phyloP scores from a whole-genome alignment of 2,329 filamentous ascomycete species.

The Ramularia endophylla region DNA sequence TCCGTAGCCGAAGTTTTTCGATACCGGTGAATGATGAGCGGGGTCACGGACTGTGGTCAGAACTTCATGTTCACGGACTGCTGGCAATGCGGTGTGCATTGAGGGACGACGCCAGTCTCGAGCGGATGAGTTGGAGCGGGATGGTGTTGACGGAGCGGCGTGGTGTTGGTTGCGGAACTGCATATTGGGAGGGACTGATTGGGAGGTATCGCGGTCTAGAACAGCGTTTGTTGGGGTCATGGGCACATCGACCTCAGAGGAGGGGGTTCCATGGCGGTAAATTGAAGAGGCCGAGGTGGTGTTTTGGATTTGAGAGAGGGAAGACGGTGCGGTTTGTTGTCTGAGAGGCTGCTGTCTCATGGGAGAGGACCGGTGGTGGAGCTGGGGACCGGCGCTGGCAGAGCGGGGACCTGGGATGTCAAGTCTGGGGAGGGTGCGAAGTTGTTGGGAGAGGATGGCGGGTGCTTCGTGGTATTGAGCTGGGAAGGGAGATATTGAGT shows the following conservation, averaged over 20 bases:
- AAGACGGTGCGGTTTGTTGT: constrained; percentile 27
- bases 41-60: constrained; percentile 26
- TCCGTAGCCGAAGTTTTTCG: constrained; percentile 30
- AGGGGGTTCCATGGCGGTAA: constrained; percentile 77
- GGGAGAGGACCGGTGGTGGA: constrained; percentile 15
- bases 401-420: constrained; percentile 44
- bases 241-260: constrained; percentile 86
- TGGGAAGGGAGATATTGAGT: constrained; percentile 23
- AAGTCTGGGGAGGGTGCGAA: constrained; percentile 51
- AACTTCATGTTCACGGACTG: constrained; percentile 37
- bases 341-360: constrained; percentile 26
- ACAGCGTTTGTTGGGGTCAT: constrained; percentile 32
- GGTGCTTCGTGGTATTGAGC: constrained; percentile 16
- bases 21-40: constrained; percentile 27
- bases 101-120: constrained; percentile 55
- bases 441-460: constrained; percentile 42
- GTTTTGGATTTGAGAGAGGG: constrained; percentile 33
- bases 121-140: constrained; percentile 38
- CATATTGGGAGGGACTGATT: constrained; percentile 94
- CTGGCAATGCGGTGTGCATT: constrained; percentile 38
- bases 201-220: constrained; percentile 65
- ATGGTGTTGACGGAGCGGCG: constrained; percentile 5
- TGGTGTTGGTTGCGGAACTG: constrained; percentile 56
- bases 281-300: constrained; percentile 42
- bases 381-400: constrained; percentile 33